Evolutionary conservation across 2,329 filamentous ascomycete genomes (phyloP), one percentile per base, ranked within the genome.

Genomic region (Zymoseptoria brevis): DNA sequence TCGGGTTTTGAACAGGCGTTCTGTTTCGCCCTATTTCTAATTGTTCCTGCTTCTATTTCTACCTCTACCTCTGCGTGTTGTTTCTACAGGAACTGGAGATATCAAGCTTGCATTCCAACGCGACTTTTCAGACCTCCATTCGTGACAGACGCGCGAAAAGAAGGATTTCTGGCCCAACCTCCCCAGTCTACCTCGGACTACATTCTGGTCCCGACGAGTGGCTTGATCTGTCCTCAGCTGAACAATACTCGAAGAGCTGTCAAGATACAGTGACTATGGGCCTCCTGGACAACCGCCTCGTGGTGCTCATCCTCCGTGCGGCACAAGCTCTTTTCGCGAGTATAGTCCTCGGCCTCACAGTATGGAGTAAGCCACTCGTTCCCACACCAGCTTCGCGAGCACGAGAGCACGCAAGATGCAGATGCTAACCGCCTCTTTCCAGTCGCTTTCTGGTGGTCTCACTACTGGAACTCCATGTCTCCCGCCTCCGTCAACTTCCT

Each of bases 331-430:
- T 90, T 49, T 83, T 95, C 67, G 80, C 86, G 41, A 78, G 94
- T 62, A 84, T 92, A 64, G 84, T 91, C 67, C 82, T 96, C 8
- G 90, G 87, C 21, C 75, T 95, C 41, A 87, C 84, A 53, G 87
- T 81, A 56, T 91, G 92, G 70, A 78, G 89, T 91, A 78, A 26
- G 81, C 53, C 30, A 22, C 26, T 29, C 26, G 26, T 29, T 45
- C 16, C 35, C 13, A 45, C 13, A 45, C 13, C 13, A 50, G 9
- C 55, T 55, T n/a, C 5, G 13, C 35, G 5, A 45, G 13, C 35
- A n/a, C 16, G 26, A 29, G 26, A 29, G 26, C 26, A 29, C 55
- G 53, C 50, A 21, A 53, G n/a, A 50, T n/a, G 22, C 29, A 29
- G 29, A 9, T 8, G 51, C 22, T 51, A 55, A 56, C 62, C 16